These are phyloP conservation scores for Diplodia seriata DNA, from an alignment of 2,329 filamentous ascomycete species.

Conservation along the genomic window DNA sequence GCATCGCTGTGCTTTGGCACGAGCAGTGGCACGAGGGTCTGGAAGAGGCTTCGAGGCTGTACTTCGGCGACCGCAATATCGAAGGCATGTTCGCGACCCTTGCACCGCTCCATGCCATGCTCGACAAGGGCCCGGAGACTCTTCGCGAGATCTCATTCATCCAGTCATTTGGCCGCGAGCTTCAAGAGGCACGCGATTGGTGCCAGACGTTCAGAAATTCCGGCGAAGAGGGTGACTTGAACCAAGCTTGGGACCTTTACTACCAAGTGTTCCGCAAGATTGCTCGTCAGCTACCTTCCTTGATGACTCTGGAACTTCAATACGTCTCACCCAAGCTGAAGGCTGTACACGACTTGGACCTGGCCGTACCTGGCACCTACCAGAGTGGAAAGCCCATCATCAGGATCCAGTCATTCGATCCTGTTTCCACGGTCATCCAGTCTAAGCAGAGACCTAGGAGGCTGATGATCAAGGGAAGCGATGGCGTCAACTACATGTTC, in stretches of 20 bases:
- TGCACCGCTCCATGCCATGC: conserved; percentile 86
- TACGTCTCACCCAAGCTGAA: conserved; percentile 97
- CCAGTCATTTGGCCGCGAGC: conserved; percentile 93
- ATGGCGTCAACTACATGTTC: conserved; percentile 87
- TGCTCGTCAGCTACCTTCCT: conserved; percentile 86
- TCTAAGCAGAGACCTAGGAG: conserved; percentile 96
- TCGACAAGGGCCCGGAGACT: conserved; percentile 90
- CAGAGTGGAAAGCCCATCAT: conserved; percentile 80
- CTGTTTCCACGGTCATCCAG: conserved; percentile 88
- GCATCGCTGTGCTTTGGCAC: conserved; percentile 97
- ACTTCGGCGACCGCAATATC: conserved; percentile 97
- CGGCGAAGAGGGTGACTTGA: conserved; percentile 91
- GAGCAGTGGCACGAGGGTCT: conserved; percentile 98
- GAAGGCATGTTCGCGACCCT: conserved; percentile 96
- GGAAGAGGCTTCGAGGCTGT: conserved; percentile 93
- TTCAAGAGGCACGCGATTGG: conserved; percentile 95
- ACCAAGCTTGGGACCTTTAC: conserved; percentile 98
- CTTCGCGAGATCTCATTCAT: conserved; percentile 96
- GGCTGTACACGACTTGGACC: conserved; percentile 80
- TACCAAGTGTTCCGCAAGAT: conserved; percentile 98
- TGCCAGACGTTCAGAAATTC: conserved; percentile 89
- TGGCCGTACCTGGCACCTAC: conserved; percentile 97
- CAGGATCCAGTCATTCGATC: conserved; percentile 86
- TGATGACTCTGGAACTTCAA: conserved; percentile 90
- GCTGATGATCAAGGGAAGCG: conserved; percentile 84